These are phyloP conservation scores for Piromyces finnis DNA, from an alignment of 192 early-diverging fungal species.

Conservation along the genomic window DNA sequence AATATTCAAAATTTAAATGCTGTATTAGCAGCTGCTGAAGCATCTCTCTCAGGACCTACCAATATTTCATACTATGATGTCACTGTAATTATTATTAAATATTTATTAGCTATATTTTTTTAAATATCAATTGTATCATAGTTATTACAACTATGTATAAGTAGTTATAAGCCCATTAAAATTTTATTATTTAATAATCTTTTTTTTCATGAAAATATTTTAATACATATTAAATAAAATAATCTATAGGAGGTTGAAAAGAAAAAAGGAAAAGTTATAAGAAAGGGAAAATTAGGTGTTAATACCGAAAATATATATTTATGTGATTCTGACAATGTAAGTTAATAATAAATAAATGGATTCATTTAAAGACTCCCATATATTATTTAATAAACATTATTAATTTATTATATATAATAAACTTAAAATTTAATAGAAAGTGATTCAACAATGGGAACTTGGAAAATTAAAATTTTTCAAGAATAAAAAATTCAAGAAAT, in stretches of 20 bases:
- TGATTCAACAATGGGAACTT: conserved; percentile 18
- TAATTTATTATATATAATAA: too few relatives aligned
- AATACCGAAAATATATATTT: neutral
- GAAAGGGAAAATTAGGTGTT: neutral
- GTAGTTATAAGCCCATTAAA: too few relatives aligned
- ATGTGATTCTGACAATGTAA: neutral
- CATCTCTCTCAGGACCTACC: neutral
- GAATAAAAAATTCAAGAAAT: conserved; percentile 28
- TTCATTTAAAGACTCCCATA: too few relatives aligned
- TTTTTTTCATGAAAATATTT: too few relatives aligned
- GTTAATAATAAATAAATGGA: too few relatives aligned
- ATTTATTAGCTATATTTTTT: neutral
- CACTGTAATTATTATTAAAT: neutral
- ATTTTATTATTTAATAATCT: too few relatives aligned
- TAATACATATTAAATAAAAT: too few relatives aligned
- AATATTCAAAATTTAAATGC: neutral
- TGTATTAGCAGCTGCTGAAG: neutral
- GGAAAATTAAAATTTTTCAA: conserved; percentile 9
- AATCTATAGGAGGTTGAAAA: neutral
- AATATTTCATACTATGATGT: neutral
- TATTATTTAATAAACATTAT: too few relatives aligned
- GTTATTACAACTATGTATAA: too few relatives aligned
- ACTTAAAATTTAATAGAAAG: neutral
- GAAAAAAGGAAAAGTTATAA: neutral
- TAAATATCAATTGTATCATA: too few relatives aligned